A percentile compares a stretch with the other conserved stretches of the same genome.
Conservation (phyloP, 1,284 basidiomycete species). For the Vanrija sp. region DNA sequence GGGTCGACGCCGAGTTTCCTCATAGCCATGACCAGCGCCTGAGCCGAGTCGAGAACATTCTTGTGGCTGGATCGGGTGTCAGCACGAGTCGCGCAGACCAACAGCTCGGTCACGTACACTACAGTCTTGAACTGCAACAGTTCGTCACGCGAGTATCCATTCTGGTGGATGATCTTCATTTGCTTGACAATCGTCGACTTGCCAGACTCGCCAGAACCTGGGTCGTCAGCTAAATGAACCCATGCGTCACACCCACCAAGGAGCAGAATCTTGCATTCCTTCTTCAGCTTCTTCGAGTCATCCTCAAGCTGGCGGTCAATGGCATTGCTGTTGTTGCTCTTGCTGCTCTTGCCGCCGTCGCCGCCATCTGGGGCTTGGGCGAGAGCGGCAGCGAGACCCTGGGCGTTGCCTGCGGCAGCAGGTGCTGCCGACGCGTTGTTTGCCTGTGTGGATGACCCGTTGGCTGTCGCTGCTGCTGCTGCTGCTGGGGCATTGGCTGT, state of each 20-base stretch:
- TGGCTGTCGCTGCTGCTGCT: conserved; percentile 8
- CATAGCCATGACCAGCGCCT: conserved; percentile 84
- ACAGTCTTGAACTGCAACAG: conserved; percentile 72
- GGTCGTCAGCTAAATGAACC: conserved; percentile 2
- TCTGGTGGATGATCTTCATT: conserved; percentile 99
- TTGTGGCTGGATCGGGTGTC: conserved; percentile 49
- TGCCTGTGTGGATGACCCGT: conserved; percentile 1
- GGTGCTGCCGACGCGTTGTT: not conserved
- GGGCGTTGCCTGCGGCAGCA: conserved; percentile 6
- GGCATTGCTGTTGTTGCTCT: conserved; percentile 60
- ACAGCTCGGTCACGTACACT: conserved; percentile 51
- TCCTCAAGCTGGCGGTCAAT: conserved; percentile 58
- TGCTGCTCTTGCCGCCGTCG: conserved; percentile 33
- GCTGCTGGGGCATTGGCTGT: conserved; percentile 5
- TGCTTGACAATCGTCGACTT: conserved; percentile 97
- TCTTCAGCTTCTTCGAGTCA: conserved; percentile 63
- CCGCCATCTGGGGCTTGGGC: conserved; percentile 23
- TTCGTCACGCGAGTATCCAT: conserved; percentile 80
- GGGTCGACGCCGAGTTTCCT: conserved; percentile 84
- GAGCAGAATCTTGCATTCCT: conserved; percentile 91
- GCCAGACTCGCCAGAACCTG: conserved; percentile 79
- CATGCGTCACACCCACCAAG: conserved; percentile 61
- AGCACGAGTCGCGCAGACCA: not conserved
- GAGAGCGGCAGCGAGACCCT: conserved; percentile 37
- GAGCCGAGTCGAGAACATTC: conserved; percentile 78